Conservation (phyloP, 768 basidiomycete genomes). For the Boletus pseudopeckii region DNA sequence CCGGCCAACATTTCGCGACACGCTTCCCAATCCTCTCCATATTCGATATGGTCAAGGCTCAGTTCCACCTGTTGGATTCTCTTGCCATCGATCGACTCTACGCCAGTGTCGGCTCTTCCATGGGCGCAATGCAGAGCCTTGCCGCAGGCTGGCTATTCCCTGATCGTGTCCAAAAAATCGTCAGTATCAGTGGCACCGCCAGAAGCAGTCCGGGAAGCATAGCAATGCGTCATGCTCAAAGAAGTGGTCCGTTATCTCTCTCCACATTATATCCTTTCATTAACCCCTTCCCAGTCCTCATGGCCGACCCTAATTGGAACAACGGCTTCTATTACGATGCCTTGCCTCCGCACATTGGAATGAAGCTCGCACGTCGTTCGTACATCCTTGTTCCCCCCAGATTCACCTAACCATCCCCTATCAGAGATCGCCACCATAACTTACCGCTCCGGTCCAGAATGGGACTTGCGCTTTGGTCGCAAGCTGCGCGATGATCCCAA, state of each 20-base stretch:
- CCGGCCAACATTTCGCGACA: conserved; percentile 77
- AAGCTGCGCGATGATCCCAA: conserved; percentile 44
- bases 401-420: not conserved
- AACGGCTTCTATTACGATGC: conserved; percentile 96
- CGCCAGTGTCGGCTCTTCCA: conserved; percentile 90
- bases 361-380: conserved; percentile 97
- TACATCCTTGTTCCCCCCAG: conserved; percentile 4
- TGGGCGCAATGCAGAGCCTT: conserved; percentile 98
- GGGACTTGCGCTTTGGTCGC: conserved; percentile 97
- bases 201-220: conserved; percentile 88
- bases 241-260: conserved; percentile 65
- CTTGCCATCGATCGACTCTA: conserved; percentile 83
- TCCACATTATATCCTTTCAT: not conserved
- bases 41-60: conserved; percentile 97
- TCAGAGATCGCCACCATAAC: conserved; percentile 98
- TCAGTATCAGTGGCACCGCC: conserved; percentile 93
- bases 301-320: conserved; percentile 99
- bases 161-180: conserved; percentile 81
- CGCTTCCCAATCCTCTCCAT: conserved; percentile 88
- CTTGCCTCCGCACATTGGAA: conserved; percentile 94
- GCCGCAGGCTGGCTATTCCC: conserved; percentile 94
- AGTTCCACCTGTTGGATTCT: conserved; percentile 81
- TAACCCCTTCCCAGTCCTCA: conserved; percentile 62
- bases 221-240: conserved; percentile 93
- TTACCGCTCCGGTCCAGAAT: conserved; percentile 97